Evolutionary conservation across 2,329 filamentous ascomycete species (phyloP).

Genomic region (Chrysosphaeria jannelii): DNA sequence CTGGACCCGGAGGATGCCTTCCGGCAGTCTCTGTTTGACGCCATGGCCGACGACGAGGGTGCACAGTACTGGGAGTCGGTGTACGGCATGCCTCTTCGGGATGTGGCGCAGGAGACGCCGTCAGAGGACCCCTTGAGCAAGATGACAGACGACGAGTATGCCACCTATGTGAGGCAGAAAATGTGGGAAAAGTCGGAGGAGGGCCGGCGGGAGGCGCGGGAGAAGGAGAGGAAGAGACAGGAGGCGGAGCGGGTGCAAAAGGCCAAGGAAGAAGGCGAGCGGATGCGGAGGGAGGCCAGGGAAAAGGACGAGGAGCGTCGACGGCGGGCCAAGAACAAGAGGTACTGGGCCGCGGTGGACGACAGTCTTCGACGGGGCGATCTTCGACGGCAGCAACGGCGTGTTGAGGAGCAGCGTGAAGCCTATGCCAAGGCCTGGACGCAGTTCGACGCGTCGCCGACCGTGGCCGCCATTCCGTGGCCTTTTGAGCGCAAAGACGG

Average conservation of each 20-base stretch:
- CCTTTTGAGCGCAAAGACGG: conserved; percentile 19
- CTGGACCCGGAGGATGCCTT: conserved; percentile 35
- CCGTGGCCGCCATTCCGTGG: conserved; percentile 24
- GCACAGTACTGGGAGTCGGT: conserved; percentile 95
- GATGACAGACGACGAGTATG: conserved; percentile 87
- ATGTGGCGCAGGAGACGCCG: conserved; percentile 3
- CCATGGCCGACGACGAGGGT: conserved; percentile 29
- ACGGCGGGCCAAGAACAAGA: conserved; percentile 1
- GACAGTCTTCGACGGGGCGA: conserved; percentile 35
- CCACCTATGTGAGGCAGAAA: conserved; percentile 47
- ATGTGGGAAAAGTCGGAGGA: conserved; percentile 96
- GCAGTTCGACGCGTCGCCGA: conserved; percentile 14
- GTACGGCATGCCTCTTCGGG: conserved; percentile 82
- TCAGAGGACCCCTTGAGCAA: conserved; percentile 28
- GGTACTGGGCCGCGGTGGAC: conserved; percentile 25
- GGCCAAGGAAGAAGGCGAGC: conserved; percentile 18
- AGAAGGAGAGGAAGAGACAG: conserved; percentile 13
- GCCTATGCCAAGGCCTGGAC: conserved; percentile 35
- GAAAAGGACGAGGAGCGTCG: conserved; percentile 6
- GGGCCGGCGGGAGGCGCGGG: conserved; percentile 43
- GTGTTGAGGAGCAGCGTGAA: conserved; percentile 29
- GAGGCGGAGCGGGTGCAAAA: conserved; percentile 6
- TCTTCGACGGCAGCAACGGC: conserved; percentile 22
- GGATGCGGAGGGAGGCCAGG: conserved; percentile 13
- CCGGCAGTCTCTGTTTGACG: conserved; percentile 31